These are phyloP conservation scores for Rhodotorula diobovata DNA, from an alignment of 768 basidiomycete species.

Conservation along the genomic window DNA sequence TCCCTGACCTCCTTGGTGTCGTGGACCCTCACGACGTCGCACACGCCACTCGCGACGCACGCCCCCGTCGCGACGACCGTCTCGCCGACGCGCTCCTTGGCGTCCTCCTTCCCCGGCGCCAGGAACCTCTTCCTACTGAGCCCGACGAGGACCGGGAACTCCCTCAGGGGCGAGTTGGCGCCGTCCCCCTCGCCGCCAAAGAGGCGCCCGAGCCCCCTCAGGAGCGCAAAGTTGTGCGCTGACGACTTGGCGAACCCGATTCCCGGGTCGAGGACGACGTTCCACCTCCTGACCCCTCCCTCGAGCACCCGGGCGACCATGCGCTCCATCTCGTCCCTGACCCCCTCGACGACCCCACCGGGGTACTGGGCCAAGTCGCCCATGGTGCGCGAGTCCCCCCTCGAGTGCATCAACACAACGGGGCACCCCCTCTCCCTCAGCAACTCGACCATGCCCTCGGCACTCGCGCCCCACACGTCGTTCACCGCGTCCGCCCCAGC, in stretches of 20 bases:
- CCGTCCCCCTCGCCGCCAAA: conserved; percentile 16
- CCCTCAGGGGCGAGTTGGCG: conserved; percentile 15
- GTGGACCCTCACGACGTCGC: conserved; percentile 71
- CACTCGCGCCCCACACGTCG: conserved; percentile 71
- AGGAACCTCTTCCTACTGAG: conserved; percentile 80
- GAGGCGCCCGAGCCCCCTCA: conserved; percentile 55
- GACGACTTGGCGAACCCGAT: conserved; percentile 88
- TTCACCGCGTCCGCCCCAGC: conserved; percentile 92
- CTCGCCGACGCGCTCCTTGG: conserved; percentile 68
- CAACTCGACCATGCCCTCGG: conserved; percentile 47
- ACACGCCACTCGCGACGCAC: conserved; percentile 66
- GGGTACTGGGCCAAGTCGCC: conserved; percentile 55
- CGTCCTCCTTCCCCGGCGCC: conserved; percentile 57
- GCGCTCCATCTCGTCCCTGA: conserved; percentile 65
- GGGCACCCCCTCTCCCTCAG: conserved; percentile 60
- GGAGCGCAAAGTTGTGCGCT: conserved; percentile 65
- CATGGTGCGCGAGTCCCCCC: conserved; percentile 75
- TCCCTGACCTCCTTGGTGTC: conserved; percentile 70
- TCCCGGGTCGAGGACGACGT: conserved; percentile 84
- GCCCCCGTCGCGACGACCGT: conserved; percentile 73
- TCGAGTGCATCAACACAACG: conserved; percentile 88
- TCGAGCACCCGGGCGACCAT: conserved; percentile 64
- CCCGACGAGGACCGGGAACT: conserved; percentile 64
- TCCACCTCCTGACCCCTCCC: conserved; percentile 78
- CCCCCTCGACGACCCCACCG: conserved; percentile 60